These are phyloP conservation scores for Penicillium sp. DNA, from an alignment of 2,329 filamentous ascomycete species.

Conservation along the genomic window DNA sequence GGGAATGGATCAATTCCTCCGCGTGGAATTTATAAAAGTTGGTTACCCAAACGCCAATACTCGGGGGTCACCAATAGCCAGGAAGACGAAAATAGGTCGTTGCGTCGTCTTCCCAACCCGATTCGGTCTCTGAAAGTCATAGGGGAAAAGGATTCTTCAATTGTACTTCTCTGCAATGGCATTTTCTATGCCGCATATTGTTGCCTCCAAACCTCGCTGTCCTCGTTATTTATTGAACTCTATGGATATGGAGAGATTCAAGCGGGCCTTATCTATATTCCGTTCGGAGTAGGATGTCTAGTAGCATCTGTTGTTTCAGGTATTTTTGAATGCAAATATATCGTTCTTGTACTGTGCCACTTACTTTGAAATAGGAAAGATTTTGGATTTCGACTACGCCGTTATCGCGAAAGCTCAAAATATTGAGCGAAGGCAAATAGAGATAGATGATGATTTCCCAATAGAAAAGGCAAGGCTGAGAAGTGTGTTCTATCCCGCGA, in stretches of 20 bases:
- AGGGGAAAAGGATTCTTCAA: constrained; percentile 9
- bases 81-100: background rate
- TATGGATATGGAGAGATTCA: constrained; percentile 18
- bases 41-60: background rate
- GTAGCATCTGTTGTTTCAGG: constrained; percentile 13
- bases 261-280: constrained; percentile 19
- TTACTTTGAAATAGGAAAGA: constrained; percentile 6
- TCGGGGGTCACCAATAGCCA: background rate
- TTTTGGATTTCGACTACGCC: constrained; percentile 13
- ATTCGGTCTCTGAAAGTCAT: constrained; percentile 14
- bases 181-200: constrained; percentile 17
- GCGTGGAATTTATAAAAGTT: constrained; percentile 18
- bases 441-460: constrained; percentile 8
- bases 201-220: constrained; percentile 18
- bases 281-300: constrained; percentile 16
- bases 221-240: constrained; percentile 17
- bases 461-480: constrained; percentile 15
- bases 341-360: background rate
- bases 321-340: background rate
- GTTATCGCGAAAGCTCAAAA: constrained; percentile 6
- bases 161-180: constrained; percentile 14
- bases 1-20: constrained; percentile 37
- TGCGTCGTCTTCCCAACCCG: constrained; percentile 17
- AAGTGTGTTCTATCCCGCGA: background rate
- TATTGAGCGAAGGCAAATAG: no score